Percentiles rank a stretch among this genome's conserved stretches.
Evolutionary conservation across 495 filamentous ascomycete genomes (phyloP).

Genomic region (Venustampulla echinocandica): DNA sequence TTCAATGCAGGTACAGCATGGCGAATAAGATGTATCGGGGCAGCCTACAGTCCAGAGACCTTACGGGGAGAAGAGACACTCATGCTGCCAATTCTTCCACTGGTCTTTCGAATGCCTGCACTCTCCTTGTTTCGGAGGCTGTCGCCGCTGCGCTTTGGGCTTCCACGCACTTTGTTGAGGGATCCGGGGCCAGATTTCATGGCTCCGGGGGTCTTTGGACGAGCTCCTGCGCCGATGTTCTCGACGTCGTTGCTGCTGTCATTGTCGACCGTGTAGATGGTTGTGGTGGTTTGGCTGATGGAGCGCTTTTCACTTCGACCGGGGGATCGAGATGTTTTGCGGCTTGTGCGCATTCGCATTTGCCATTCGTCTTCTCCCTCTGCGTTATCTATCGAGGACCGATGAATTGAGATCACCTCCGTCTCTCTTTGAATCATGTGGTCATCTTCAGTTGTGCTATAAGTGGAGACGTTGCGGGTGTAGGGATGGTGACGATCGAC

Average conservation of each 20-base stretch:
- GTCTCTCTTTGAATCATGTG: slow-evolving; percentile 25
- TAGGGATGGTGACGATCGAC: slow-evolving; percentile 46
- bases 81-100: slow-evolving; percentile 82
- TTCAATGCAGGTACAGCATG: slow-evolving; percentile 22
- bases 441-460: slow-evolving; percentile 32
- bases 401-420: slow-evolving; percentile 42
- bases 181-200: slow-evolving; percentile 52
- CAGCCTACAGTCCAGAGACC: slow-evolving; percentile 20
- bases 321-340: slow-evolving; percentile 39
- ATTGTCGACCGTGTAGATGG: slow-evolving; percentile 45
- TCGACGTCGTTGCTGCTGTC: slow-evolving; percentile 47
- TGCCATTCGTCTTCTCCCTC: slow-evolving; percentile 76
- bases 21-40: not conserved
- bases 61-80: slow-evolving; percentile 30
- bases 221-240: slow-evolving; percentile 37
- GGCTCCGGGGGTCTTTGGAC: slow-evolving; percentile 56
- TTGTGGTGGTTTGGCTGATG: slow-evolving; percentile 54
- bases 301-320: slow-evolving; percentile 41
- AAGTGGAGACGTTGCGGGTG: slow-evolving; percentile 29
- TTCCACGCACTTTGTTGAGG: slow-evolving; percentile 67
- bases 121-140: slow-evolving; percentile 42
- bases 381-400: slow-evolving; percentile 41
- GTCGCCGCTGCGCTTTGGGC: slow-evolving; percentile 42
- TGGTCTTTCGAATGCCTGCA: slow-evolving; percentile 77
- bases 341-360: slow-evolving; percentile 58